phyloP scores from a whole-genome alignment of 306 rosid species.

The Quercus bicolor region DNA sequence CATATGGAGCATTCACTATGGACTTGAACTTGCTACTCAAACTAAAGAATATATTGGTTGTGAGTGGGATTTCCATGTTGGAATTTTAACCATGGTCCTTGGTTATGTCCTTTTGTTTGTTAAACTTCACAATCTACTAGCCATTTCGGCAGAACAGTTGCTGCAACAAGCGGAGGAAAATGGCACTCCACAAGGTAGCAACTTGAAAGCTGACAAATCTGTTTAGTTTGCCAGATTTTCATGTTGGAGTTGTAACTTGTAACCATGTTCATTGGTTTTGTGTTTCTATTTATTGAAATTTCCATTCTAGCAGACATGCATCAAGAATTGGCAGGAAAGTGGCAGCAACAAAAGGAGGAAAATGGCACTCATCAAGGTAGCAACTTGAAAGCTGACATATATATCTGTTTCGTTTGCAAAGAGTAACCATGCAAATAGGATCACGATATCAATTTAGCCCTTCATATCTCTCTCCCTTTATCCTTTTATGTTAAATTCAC shows the following conservation, averaged over 20 bases:
- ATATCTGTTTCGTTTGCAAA: background rate
- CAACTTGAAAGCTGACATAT: conserved; percentile 3
- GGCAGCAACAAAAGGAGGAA: conserved; percentile 34
- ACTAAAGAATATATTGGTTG: no score
- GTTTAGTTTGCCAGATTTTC: background rate
- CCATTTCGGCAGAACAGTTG: conserved; percentile 38
- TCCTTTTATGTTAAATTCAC: no score
- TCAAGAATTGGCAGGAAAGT: conserved; percentile 35
- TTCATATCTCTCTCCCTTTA: background rate
- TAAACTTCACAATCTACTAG: conserved; percentile 50
- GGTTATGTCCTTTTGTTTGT: conserved; percentile 43
- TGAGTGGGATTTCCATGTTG: no score
- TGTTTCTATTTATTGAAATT: conserved; percentile 44
- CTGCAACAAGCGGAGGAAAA: conserved; percentile 33
- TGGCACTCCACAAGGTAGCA: conserved; percentile 16
- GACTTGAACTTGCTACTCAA: conserved; percentile 7
- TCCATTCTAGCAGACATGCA: conserved; percentile 51
- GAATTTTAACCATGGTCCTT: conserved; percentile 36
- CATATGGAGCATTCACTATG: conserved; percentile 34
- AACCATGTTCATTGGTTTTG: no score
- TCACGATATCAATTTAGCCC: background rate
- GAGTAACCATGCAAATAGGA: background rate
- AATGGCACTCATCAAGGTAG: conserved; percentile 19
- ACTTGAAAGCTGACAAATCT: conserved; percentile 1
- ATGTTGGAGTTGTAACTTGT: no score